Percentiles rank a stretch among this genome's conserved stretches.
Conservation (phyloP, 495 filamentous ascomycete species). For the Margaritispora aquatica region DNA sequence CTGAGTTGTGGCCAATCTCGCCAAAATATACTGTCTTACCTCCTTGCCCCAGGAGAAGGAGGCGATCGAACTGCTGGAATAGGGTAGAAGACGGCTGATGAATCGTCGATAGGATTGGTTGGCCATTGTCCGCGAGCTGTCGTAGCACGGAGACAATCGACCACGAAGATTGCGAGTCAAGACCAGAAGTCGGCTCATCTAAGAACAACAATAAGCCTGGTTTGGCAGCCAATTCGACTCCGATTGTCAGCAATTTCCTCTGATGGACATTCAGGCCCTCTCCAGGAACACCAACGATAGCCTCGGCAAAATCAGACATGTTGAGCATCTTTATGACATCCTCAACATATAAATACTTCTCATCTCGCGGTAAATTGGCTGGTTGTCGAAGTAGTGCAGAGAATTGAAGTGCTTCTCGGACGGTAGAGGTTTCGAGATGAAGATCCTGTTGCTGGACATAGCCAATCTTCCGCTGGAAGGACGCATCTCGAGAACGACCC, state of each 20-base stretch:
- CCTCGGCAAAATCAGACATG: conserved; percentile 77
- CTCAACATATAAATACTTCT: conserved; percentile 53
- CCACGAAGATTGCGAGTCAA: not conserved
- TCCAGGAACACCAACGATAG: conserved; percentile 75
- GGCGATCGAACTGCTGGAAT: not conserved
- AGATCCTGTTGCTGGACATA: conserved; percentile 85
- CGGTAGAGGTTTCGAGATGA: conserved; percentile 50
- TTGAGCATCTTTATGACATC: conserved; percentile 53
- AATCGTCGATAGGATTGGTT: not conserved
- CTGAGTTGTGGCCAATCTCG: not conserved
- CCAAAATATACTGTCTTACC: not conserved
- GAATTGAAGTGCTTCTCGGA: conserved; percentile 38
- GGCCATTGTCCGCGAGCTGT: not conserved
- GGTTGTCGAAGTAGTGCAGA: conserved; percentile 42
- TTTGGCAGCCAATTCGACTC: conserved; percentile 85
- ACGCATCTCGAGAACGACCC: conserved; percentile 53
- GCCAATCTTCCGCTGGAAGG: conserved; percentile 75
- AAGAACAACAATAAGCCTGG: not conserved
- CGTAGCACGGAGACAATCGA: not conserved
- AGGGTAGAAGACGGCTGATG: not conserved
- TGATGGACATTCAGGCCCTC: conserved; percentile 90
- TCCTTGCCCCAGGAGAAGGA: not conserved
- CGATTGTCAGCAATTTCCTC: conserved; percentile 81
- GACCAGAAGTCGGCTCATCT: not conserved
- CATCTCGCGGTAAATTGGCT: conserved; percentile 27